These are phyloP conservation scores for Gossypium ekmanianum DNA, from an alignment of 345 rosid genomes.

Conservation along the genomic window DNA sequence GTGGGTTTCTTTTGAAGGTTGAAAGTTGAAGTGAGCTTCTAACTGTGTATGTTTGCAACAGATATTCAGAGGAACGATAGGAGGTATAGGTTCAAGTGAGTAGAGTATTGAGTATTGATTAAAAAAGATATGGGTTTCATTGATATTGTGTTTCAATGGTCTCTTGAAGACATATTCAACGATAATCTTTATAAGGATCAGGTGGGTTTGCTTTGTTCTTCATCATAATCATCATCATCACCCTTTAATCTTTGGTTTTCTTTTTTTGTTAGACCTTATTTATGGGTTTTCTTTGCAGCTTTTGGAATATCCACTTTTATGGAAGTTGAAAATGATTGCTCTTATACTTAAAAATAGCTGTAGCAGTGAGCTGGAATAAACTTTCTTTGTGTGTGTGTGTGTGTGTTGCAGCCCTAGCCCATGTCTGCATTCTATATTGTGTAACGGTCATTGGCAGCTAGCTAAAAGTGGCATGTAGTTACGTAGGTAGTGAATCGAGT, in stretches of 20 bases:
- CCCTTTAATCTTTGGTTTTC: no score
- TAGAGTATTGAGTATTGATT: not conserved
- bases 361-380: no score
- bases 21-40: not conserved
- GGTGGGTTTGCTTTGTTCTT: constrained; percentile 20
- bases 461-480: not conserved
- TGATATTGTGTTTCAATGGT: constrained; percentile 34
- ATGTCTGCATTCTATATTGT: no score
- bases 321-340: not conserved
- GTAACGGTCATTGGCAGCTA: not conserved
- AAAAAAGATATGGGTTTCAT: constrained; percentile 3
- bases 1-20: not conserved
- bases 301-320: not conserved
- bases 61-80: not conserved
- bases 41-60: not conserved
- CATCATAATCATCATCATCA: not conserved
- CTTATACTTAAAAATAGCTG: not conserved
- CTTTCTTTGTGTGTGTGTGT: no score
- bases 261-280: not conserved
- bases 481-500: not conserved
- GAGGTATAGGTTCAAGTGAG: not conserved
- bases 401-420: not conserved
- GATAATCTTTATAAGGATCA: constrained; percentile 27
- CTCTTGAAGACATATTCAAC: constrained; percentile 32
- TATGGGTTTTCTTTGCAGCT: not conserved